Evolutionary conservation across 116 monocot genomes (phyloP).

Genomic region (Thalassia testudinum): DNA sequence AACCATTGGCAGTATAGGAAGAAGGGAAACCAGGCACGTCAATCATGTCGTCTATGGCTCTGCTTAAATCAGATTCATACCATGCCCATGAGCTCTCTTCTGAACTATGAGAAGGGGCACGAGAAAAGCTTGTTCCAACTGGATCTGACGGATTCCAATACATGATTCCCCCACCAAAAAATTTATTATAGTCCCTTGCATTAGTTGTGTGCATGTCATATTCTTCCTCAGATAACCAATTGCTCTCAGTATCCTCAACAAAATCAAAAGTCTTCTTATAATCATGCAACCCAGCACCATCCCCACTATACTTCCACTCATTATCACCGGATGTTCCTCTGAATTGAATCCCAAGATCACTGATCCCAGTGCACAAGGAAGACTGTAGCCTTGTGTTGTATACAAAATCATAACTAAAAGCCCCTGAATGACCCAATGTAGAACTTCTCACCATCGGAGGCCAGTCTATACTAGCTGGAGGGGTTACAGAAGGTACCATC

Average conservation of each 20-base stretch:
- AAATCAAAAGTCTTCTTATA: constrained; percentile 40
- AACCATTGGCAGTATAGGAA: constrained; percentile 39
- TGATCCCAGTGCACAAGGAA: constrained; percentile 29
- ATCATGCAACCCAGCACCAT: constrained; percentile 35
- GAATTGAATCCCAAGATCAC: constrained; percentile 28
- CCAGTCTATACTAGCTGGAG: constrained; percentile 81
- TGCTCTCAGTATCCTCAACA: constrained; percentile 66
- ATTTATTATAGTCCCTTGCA: constrained; percentile 78
- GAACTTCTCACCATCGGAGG: constrained; percentile 66
- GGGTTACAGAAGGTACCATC: constrained; percentile 30
- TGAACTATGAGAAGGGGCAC: constrained; percentile 88
- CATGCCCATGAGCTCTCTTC: constrained; percentile 97
- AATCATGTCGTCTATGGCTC: constrained; percentile 94
- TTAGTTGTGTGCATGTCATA: constrained; percentile 33
- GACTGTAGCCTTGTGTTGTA: constrained; percentile 28
- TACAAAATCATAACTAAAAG: constrained; percentile 31
- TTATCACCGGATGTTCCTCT: constrained; percentile 20
- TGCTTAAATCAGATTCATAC: constrained; percentile 88
- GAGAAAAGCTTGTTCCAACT: constrained; percentile 69
- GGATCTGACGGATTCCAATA: constrained; percentile 96
- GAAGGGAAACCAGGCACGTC: constrained; percentile 44
- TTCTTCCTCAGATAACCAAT: constrained; percentile 94
- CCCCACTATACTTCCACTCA: constrained; percentile 35
- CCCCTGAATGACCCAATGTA: constrained; percentile 29
- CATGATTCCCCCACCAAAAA: constrained; percentile 99